phyloP scores from a whole-genome alignment of 2,329 filamentous ascomycete genomes.

The Coleophoma crateriformis region DNA sequence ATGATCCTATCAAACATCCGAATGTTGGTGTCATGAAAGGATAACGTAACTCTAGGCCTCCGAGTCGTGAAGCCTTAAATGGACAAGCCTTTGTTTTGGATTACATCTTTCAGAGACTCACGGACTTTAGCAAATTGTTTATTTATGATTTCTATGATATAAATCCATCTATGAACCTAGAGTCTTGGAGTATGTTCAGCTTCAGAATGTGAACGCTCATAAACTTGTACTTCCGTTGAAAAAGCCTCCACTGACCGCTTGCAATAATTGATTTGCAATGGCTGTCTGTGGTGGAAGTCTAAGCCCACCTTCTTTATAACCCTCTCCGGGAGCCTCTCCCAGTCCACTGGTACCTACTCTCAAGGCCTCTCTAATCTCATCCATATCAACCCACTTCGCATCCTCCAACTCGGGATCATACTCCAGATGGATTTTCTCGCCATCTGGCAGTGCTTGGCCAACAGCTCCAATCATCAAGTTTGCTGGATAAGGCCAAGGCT shows the following conservation, averaged over 20 bases:
- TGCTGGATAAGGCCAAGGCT: conserved; percentile 83
- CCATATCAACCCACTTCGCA: conserved; percentile 81
- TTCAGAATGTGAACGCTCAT: conserved; percentile 2
- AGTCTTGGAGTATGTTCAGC: not conserved
- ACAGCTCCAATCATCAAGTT: conserved; percentile 86
- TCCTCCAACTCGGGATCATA: conserved; percentile 90
- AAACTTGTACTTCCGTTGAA: conserved; percentile 32
- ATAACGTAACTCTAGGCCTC: no score
- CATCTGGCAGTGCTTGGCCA: conserved; percentile 74
- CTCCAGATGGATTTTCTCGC: conserved; percentile 75
- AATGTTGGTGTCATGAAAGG: no score
- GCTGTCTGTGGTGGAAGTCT: conserved; percentile 80
- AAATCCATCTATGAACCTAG: not conserved
- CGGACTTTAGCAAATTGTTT: no score
- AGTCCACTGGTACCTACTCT: conserved; percentile 60
- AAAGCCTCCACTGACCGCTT: conserved; percentile 73
- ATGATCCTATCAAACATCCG: no score
- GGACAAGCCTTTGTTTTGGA: no score
- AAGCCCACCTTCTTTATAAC: conserved; percentile 71
- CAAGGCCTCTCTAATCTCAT: conserved; percentile 75
- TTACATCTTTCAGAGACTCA: no score
- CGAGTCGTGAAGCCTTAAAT: no score
- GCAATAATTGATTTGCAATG: conserved; percentile 86
- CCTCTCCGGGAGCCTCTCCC: conserved; percentile 56
- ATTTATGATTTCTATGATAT: no score